Evolutionary conservation across 257 asterid genomes (phyloP), one percentile per base, ranked within the genome.

Genomic region (Solanum piurae): DNA sequence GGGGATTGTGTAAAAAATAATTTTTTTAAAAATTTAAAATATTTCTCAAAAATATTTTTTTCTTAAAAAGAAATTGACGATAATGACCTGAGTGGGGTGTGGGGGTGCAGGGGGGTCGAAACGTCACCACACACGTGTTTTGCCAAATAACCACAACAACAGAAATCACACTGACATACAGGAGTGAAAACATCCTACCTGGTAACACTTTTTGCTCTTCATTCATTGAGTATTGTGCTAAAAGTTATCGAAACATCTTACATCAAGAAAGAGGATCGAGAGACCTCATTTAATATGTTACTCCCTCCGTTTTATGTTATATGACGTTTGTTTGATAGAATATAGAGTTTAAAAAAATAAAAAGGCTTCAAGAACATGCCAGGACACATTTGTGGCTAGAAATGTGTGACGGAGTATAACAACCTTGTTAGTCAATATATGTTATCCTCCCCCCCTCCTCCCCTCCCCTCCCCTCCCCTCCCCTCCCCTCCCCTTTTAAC

Each of bases 131-230:
- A 97, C 98, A 8, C 88, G 99, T 69, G 92, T 97, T 31, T 95
- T 97, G 90, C 94, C 99, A 5, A 95, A 95, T 88, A 97, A 97
- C 85, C 99, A 95, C 34, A 92, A 95, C 83, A 98, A 97, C 83
- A 93, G 93, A 87, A 92, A 95, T 91, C 95, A 98, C 91, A 97
- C 91, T 23, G 98, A 97, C 89, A 29, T 29, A 29, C 29, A 92
- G 91, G 91, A 97, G 98, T 73, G 99, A 98, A 86, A 97, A 97
- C 90, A 92, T 97, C 86, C 90, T 97, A 84, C 99, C 99, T 6
- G 99, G 99, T 97, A 91, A 82, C 9, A 49, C 23, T 74, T 42
- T 58, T 6, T 27, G 9, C 13, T 58, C 13, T 68, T 42, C 75
- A 25, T 49, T 36, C 23, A 23, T 31, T 55, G 2, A 4, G 5